Base-by-base conservation (phyloP, 192 early-diverging fungal species). In the Coemansia asiatica region DNA sequence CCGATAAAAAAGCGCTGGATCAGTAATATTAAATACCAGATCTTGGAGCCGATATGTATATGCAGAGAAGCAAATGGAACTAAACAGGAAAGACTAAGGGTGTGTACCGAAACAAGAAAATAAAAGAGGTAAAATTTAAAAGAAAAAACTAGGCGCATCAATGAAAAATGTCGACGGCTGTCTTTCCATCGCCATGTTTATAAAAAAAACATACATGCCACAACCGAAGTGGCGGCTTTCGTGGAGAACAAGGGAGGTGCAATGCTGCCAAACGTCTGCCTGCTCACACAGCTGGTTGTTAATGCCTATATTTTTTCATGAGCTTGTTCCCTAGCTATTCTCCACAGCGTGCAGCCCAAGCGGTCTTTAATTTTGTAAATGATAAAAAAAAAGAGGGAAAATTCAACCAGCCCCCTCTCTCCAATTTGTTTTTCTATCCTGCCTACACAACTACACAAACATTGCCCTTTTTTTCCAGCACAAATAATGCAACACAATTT, bases 141-240 rank as follows among this genome's bases (percentile, higher is more conserved):
- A 12, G 19, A 10, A 54, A 15, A 54, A 54, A 2, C 40, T 16
- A 13, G 40, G 15, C 40, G 15, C 15, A 44, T 44, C 15, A 27
- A 27, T 27, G 13, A 54, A 54, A 54, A 27, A n/a, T 9, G 25
- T 27, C 25, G 25, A 27, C 9, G 25, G 27, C 51, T 27, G 27
- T 6, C 25, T 54, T 15, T 27, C 51, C 51, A 54, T 27, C 25
- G 27, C 51, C 25, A 28, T 54, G 25, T 23, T 54, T 54, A 54
- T 54, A 54, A 54, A 54, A 27, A 27, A 54, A 27, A 12, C 6
- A 27, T 23, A 2, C 26, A 54, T 54, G 22, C 51, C 51, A 54
- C 51, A 54, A 27, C 22, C 51, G 22, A 54, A 54, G 51, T 54
- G 51, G 51, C 51, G 22, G 51, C 51, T 12, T n/a, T n/a, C 25